Base-by-base conservation (phyloP, 1,139 yeast species). In the Yamadazyma dushanensis region DNA sequence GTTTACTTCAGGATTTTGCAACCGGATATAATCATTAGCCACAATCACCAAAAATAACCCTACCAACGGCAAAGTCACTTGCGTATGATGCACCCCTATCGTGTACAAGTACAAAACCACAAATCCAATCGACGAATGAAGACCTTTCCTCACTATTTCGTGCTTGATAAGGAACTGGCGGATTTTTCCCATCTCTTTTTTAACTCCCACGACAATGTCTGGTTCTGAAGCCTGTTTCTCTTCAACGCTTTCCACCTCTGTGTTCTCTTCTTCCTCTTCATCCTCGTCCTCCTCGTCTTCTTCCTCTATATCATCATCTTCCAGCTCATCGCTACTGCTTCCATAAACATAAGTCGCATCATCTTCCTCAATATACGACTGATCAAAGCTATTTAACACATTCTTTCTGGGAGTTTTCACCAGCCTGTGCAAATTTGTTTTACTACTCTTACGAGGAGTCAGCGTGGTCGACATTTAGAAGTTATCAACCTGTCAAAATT, bases 121-220 rank as follows among this genome's bases (percentile, higher is more conserved):
- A 41, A 87, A 71, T 1, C 97, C 98, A 37, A 89, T 87, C 1
- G 95, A 83, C 5, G 92, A 83, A 57, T 92, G 98, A 41, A 92
- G 77, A 4, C 75, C 65, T 57, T 92, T 92, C 50, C 98, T 75
- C 3, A 96, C 94, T 16, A 92, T 70, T 58, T 92, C 98, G 55
- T 92, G 92, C 52, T 84, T 85, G 26, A 80, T 73, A 27, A 82
- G 59, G 47, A 80, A 78, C 34, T 68, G 68, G 16, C 76, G 71
- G 51, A 79, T 68, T 44, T 54, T 50, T 7, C 41, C 34, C 15
- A 35, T 11, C 8, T 33, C 37, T 10, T 37, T 23, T 8, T n/a
- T 15, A 7, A 29, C 28, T 5, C 29, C 40, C 6, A 40, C 32
- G 7, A 8, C 14, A 13, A 32, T 29, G n/a, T 29, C 37, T 9